Evolutionary conservation across 1,139 yeast species (phyloP).

Genomic region (Pichia sp.): DNA sequence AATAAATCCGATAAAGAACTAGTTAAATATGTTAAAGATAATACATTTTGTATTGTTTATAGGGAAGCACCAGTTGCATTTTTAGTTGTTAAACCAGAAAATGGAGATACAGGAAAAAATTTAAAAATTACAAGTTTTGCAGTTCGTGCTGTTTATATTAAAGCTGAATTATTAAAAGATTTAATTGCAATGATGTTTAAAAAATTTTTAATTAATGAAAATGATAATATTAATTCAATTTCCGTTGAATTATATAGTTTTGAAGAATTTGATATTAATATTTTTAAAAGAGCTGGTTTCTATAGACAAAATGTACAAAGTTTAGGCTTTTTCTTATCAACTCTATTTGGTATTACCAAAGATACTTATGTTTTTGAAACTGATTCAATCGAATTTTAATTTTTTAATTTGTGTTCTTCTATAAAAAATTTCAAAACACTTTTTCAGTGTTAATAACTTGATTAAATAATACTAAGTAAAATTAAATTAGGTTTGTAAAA

Average conservation of each 20-base stretch:
- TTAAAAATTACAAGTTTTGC: constrained; percentile 53
- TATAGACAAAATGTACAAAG: constrained; percentile 4
- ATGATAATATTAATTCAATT: constrained; percentile 28
- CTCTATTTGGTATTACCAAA: constrained; percentile 39
- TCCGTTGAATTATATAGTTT: constrained; percentile 47
- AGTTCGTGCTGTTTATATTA: constrained; percentile 58
- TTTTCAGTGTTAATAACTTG: too few species aligned
- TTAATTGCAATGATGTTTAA: constrained; percentile 32
- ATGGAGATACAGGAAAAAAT: constrained; percentile 25
- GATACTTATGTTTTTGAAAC: constrained; percentile 43
- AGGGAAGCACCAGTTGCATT: constrained; percentile 66
- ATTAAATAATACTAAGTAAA: too few species aligned
- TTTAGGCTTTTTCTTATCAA: constrained; percentile 11
- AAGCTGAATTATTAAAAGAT: constrained; percentile 57
- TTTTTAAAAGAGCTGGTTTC: constrained; percentile 34
- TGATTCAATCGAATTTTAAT: constrained; percentile 14
- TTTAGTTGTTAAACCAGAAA: constrained; percentile 35
- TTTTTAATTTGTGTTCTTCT: too few species aligned
- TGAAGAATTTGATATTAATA: constrained; percentile 36
- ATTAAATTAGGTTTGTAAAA: too few species aligned
- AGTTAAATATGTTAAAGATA: constrained; percentile 35
- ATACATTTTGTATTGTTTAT: constrained; percentile 52
- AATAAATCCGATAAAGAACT: constrained; percentile 27
- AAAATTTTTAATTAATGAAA: constrained; percentile 11
- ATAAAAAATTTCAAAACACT: too few species aligned